phyloP scores from a whole-genome alignment of 2,329 filamentous ascomycete genomes.

The Pseudocercospora eumusae region DNA sequence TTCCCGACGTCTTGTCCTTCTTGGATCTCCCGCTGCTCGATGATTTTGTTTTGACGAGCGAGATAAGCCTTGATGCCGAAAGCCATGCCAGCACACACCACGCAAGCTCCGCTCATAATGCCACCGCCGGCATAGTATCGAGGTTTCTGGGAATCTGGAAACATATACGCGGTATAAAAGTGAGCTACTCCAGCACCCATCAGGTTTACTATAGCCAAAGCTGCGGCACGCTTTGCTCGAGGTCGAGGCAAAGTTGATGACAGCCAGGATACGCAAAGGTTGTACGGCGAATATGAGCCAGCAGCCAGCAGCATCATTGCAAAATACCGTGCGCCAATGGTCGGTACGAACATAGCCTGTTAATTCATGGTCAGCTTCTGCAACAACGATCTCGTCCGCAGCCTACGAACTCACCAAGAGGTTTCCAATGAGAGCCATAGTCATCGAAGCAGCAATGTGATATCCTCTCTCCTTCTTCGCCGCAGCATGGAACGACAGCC shows the following conservation, averaged over 20 bases:
- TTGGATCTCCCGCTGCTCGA: neutral
- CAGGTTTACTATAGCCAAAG: neutral
- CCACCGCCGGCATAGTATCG: neutral
- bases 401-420: neutral
- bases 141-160: slow-evolving; percentile 2
- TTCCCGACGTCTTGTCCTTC: neutral
- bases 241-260: neutral
- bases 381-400: neutral
- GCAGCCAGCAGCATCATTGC: neutral
- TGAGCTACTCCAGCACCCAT: slow-evolving; percentile 7
- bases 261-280: slow-evolving; percentile 3
- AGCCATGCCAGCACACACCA: slow-evolving; percentile 2
- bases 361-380: neutral
- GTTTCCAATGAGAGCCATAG: neutral
- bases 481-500: neutral
- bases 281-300: slow-evolving; percentile 2
- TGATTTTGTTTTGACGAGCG: neutral
- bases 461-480: neutral
- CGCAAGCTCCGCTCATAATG: slow-evolving; percentile 6
- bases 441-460: neutral
- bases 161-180: slow-evolving; percentile 3
- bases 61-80: slow-evolving; percentile 2
- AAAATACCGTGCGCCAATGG: neutral
- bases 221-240: slow-evolving; percentile 6
- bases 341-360: neutral